Conservation (phyloP, 2,329 filamentous ascomycete species). For the Cordyceps cateniannulata region DNA sequence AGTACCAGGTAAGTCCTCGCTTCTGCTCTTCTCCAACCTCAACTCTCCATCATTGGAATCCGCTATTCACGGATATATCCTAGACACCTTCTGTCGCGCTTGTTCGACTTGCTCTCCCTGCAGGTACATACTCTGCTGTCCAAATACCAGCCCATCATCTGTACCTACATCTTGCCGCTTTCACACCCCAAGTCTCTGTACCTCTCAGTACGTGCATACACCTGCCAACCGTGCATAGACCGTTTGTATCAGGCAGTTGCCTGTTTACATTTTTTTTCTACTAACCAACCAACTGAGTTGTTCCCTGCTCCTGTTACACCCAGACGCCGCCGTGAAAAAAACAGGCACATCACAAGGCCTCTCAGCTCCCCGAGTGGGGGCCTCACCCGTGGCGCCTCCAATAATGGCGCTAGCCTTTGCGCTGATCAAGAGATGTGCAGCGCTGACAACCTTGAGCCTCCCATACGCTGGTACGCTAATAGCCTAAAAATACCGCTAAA, state of each 20-base stretch:
- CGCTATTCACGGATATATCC: background rate
- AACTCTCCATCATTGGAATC: background rate
- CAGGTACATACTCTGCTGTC: no score
- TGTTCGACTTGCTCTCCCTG: background rate
- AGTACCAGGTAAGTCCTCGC: background rate
- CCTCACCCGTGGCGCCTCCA: conserved; percentile 5
- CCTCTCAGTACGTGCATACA: background rate
- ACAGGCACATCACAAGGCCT: conserved; percentile 11
- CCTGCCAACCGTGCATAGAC: background rate
- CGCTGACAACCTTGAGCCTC: conserved; percentile 12
- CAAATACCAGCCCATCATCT: background rate
- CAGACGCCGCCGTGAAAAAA: background rate
- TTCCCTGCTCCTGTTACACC: background rate
- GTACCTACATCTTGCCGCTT: background rate
- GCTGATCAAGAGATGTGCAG: conserved; percentile 10
- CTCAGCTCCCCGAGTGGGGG: conserved; percentile 3
- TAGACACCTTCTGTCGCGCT: background rate
- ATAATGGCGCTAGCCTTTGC: conserved; percentile 4
- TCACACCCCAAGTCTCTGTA: background rate
- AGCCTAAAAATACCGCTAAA: background rate
- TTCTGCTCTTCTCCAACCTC: background rate
- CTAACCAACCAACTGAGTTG: no score
- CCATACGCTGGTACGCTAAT: conserved; percentile 5
- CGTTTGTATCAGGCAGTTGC: background rate
- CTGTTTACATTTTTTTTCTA: no score